phyloP scores from a whole-genome alignment of 2,329 filamentous ascomycete species.

The Colletotrichum chlorophyti region DNA sequence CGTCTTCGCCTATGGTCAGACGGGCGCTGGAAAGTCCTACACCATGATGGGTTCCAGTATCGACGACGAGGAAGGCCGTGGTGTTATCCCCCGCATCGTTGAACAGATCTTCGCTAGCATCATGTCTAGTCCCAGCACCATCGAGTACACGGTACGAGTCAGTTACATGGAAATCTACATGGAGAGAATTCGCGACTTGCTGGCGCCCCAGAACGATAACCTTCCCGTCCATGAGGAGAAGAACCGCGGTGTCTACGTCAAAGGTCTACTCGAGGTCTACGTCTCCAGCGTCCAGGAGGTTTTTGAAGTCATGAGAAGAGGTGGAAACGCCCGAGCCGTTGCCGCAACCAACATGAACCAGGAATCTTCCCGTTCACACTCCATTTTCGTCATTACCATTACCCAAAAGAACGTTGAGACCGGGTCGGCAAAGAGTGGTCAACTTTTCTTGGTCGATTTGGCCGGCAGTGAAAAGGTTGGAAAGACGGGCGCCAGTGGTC shows the following conservation, averaged over 20 bases:
- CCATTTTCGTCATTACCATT: constrained; percentile 96
- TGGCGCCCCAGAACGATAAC: constrained; percentile 94
- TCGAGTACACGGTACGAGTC: constrained; percentile 98
- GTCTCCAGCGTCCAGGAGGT: constrained; percentile 95
- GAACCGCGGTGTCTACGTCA: constrained; percentile 94
- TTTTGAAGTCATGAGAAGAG: constrained; percentile 94
- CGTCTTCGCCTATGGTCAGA: constrained; percentile 98
- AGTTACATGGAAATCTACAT: constrained; percentile 99
- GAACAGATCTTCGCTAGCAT: constrained; percentile 98
- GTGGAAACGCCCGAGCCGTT: constrained; percentile 87
- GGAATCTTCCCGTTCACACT: constrained; percentile 97
- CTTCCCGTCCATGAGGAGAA: constrained; percentile 98
- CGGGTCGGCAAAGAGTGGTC: constrained; percentile 92
- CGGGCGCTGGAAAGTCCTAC: constrained; percentile 97
- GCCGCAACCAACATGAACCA: constrained; percentile 99
- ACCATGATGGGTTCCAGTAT: constrained; percentile 99
- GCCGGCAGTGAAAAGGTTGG: constrained; percentile 98
- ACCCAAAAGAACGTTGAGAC: constrained; percentile 98
- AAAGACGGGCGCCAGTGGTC: constrained; percentile 96
- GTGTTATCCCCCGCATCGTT: constrained; percentile 95
- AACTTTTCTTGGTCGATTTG: constrained; percentile 96
- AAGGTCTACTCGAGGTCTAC: constrained; percentile 92
- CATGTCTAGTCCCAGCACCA: constrained; percentile 86
- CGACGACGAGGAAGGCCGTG: constrained; percentile 84
- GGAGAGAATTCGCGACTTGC: constrained; percentile 94